Base-by-base conservation (phyloP, 805 yeast species). In the Candida sanyiensis region DNA sequence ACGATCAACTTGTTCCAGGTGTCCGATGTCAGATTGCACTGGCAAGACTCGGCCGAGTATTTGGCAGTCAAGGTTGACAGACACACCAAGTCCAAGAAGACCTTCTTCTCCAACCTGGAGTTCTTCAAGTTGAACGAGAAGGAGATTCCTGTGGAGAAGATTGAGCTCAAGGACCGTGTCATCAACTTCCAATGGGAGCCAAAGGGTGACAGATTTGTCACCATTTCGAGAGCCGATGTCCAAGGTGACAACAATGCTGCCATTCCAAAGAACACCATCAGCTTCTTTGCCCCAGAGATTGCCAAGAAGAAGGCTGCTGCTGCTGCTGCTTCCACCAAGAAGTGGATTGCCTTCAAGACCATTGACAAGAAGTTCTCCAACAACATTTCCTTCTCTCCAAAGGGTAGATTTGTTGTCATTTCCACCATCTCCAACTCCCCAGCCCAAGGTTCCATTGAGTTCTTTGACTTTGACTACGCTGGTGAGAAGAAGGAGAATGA, bases 101-200 rank as follows among this genome's bases (percentile, higher is more conserved):
- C 96, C 16, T 63, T 81, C 38, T 88, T 87, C 73, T 80, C 96
- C 42, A 87, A 87, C 60, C 73, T 93, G 62, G 97, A 93, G 66
- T 82, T 93, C 58, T 86, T 90, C 75, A 83, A 86, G 56, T 64
- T 88, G 42, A 71, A 72, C 44, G 98, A 90, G 65, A 85, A 78
- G 65, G 95, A 84, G 55, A 77, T 90, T 51, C 97, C 98, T 23
- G 95, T 89, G 44, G 97, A 89, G 59, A 90, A 87, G 51, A 71
- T 93, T 50, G 99, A 93, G 66, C 73, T 89, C 58, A 86, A 86
- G 64, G 96, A 93, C 45, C 80, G 85, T 42, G 90, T 88, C 30
- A 64, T 83, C 39, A 82, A 81, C 61, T 83, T 93, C 64, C 89
- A 86, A 40, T 93, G 97, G 97, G 98, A 94, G 69, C 96, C 98